phyloP scores from a whole-genome alignment of 1,139 yeast species.

The Hansenula sp. region DNA sequence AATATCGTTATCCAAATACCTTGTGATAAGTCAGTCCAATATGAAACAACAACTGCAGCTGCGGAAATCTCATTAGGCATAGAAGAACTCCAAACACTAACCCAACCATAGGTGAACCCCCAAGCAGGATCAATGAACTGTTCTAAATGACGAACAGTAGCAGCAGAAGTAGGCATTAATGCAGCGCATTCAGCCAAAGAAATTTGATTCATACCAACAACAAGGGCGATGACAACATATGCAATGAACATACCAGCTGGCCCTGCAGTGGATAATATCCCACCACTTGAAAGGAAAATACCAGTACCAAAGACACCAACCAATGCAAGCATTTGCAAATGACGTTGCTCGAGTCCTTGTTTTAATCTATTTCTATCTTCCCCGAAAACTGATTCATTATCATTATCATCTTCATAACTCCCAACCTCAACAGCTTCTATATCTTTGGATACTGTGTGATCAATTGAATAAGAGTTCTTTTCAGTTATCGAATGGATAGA shows the following conservation, averaged over 20 bases:
- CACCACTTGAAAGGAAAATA: conserved; percentile 51
- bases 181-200: conserved; percentile 29
- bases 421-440: conserved; percentile 1
- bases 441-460: conserved; percentile 1
- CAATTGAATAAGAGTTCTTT: not conserved
- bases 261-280: conserved; percentile 49
- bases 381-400: conserved; percentile 16
- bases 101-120: conserved; percentile 76
- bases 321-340: conserved; percentile 32
- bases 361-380: conserved; percentile 28
- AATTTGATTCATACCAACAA: conserved; percentile 34
- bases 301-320: conserved; percentile 52
- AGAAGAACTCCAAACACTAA: conserved; percentile 54
- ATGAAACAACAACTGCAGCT: conserved; percentile 55
- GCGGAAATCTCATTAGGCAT: conserved; percentile 75
- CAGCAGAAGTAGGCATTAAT: conserved; percentile 31
- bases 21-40: conserved; percentile 48
- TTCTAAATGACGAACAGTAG: conserved; percentile 29
- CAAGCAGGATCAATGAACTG: conserved; percentile 57
- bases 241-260: conserved; percentile 49
- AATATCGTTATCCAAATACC: conserved; percentile 49
- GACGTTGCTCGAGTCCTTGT: conserved; percentile 28
- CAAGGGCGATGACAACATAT: conserved; percentile 43
- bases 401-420: not conserved
- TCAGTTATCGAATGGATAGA: too few relatives aligned